Base-by-base conservation (phyloP, 106 monocot species). In the Phalaenopsis aphrodite region DNA sequence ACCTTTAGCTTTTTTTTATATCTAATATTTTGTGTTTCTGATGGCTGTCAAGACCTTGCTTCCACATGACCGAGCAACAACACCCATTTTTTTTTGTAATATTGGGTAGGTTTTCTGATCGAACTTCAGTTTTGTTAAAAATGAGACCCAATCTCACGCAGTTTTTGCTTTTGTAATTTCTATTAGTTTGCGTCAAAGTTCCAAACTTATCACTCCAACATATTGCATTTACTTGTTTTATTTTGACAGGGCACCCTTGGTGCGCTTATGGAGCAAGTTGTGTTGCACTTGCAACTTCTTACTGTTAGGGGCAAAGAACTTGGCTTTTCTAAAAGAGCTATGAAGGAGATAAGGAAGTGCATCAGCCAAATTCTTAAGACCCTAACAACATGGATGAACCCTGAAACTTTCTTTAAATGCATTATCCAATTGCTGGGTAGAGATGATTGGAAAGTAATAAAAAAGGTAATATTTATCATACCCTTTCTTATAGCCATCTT, bases 191-290 rank as follows among this genome's bases (percentile, higher is more conserved):
- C n/a, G 10, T 39, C 23, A 69, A 39, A 11, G 19, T 45, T n/a
- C 43, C 8, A 15, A 73, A 42, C 73, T 49, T 80, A 19, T 6
- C 52, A 10, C 36, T 8, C 48, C 18, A 75, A 17, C 55, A 55
- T 42, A 75, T 56, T 75, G 43, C 21, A 19, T 19, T 76, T 38
- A 75, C 36, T 19, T 64, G 76, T 49, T 43, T 41, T 55, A 23
- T 83, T 42, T 42, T 86, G 83, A 17, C 83, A 98, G 98, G 72
- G 39, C 11, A 77, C 79, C 30, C 92, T 98, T 80, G 89, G 88
- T 58, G 80, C 65, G 58, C 86, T 98, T 83, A 75, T 98, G 92
- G 92, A 92, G 89, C 82, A 89, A 78, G 80, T 92, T 79, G 78
- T 98, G 47, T 47, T 90, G 82, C 84, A 84, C 47, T 77, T 87